These are phyloP conservation scores for Penicillium polonicum DNA, from an alignment of 2,329 filamentous ascomycete species.

Conservation along the genomic window DNA sequence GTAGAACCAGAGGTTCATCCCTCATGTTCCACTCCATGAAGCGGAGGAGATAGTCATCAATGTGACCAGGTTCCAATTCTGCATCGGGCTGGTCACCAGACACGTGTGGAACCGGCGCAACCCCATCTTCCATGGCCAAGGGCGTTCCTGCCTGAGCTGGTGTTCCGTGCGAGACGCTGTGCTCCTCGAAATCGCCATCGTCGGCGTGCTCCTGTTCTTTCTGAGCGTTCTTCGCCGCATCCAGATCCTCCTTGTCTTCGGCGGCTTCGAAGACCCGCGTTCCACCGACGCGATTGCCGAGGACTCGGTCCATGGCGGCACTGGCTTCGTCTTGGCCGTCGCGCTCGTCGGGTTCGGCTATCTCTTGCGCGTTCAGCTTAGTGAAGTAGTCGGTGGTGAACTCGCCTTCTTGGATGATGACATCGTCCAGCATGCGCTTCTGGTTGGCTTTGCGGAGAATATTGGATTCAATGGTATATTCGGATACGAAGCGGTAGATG, in stretches of 20 bases:
- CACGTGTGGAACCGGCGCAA: constrained; percentile 3
- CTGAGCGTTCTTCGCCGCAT: constrained; percentile 80
- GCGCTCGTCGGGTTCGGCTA: constrained; percentile 60
- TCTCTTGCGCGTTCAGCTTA: constrained; percentile 67
- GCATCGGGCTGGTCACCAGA: constrained; percentile 33
- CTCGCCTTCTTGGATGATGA: constrained; percentile 96
- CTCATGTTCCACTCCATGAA: constrained; percentile 62
- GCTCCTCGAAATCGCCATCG: constrained; percentile 80
- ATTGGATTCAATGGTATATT: constrained; percentile 96
- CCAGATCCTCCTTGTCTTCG: constrained; percentile 88
- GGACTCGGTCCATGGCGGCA: constrained; percentile 80
- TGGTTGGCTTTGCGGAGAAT: constrained; percentile 95
- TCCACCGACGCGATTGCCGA: constrained; percentile 66
- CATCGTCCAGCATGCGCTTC: constrained; percentile 95
- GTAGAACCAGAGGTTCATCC: constrained; percentile 50
- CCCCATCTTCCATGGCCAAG: constrained; percentile 31
- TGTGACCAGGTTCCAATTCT: constrained; percentile 55
- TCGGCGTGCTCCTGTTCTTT: constrained; percentile 83
- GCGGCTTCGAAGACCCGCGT: constrained; percentile 79
- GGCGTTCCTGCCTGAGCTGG: constrained; percentile 38
- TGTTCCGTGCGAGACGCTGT: constrained; percentile 36
- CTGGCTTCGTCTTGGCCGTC: constrained; percentile 70
- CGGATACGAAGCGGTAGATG: constrained; percentile 90
- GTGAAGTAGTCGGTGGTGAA: constrained; percentile 98
- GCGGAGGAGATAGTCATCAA: constrained; percentile 74